These are phyloP conservation scores for Rhodotorula sp. DNA, from an alignment of 1,284 basidiomycete genomes.

Conservation along the genomic window DNA sequence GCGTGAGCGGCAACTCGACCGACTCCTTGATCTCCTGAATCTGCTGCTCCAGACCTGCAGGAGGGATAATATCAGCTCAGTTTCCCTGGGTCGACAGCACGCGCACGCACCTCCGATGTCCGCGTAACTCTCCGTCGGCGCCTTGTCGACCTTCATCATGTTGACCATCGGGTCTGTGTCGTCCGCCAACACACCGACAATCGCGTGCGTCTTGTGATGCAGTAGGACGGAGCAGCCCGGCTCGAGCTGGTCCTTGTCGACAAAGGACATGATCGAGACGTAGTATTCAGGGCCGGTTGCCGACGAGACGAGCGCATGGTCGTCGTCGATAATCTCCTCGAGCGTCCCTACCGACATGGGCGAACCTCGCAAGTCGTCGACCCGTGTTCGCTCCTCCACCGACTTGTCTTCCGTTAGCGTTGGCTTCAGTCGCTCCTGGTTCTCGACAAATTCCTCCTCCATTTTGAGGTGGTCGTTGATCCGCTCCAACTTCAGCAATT, in stretches of 20 bases:
- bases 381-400: slow-evolving; percentile 87
- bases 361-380: slow-evolving; percentile 90
- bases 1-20: slow-evolving; percentile 94
- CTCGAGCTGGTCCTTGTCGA: slow-evolving; percentile 97
- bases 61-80: background rate
- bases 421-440: slow-evolving; percentile 86
- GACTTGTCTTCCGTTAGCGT: slow-evolving; percentile 89
- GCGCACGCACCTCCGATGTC: slow-evolving; percentile 77
- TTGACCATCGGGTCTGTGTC: slow-evolving; percentile 97
- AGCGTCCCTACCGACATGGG: slow-evolving; percentile 97
- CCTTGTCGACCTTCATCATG: slow-evolving; percentile 94
- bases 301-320: slow-evolving; percentile 97
- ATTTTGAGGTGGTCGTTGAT: slow-evolving; percentile 97
- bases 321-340: slow-evolving; percentile 99
- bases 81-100: too few relatives aligned
- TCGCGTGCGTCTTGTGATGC: slow-evolving; percentile 93
- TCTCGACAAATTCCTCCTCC: slow-evolving; percentile 89
- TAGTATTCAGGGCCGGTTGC: slow-evolving; percentile 96
- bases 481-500: slow-evolving; percentile 91
- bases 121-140: slow-evolving; percentile 97
- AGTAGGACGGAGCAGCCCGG: slow-evolving; percentile 93
- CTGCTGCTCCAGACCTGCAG: slow-evolving; percentile 70
- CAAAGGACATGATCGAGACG: slow-evolving; percentile 97
- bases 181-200: slow-evolving; percentile 94
- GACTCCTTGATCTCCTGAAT: slow-evolving; percentile 99